phyloP scores from a whole-genome alignment of 1,284 basidiomycete genomes.

The Sanguinoderma infundibulare region DNA sequence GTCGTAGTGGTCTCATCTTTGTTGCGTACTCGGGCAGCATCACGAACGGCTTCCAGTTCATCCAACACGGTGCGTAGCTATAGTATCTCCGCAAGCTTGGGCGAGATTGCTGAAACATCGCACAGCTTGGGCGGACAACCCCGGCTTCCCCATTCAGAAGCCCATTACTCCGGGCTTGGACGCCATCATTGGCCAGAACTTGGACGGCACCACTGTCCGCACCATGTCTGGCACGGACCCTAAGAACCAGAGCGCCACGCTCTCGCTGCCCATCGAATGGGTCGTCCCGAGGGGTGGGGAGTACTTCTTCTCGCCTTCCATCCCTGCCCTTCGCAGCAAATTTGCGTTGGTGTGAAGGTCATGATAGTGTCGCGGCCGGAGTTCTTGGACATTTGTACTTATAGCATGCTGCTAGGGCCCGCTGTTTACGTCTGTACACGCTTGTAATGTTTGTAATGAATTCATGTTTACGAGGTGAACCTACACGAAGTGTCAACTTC shows the following conservation, averaged over 20 bases:
- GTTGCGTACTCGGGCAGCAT: conserved; percentile 53
- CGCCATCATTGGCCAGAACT: conserved; percentile 49
- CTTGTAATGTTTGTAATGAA: neutral
- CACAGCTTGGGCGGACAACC: conserved; percentile 38
- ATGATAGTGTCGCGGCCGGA: neutral
- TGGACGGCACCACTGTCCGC: conserved; percentile 26
- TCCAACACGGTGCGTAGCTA: conserved; percentile 39
- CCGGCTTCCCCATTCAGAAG: conserved; percentile 32
- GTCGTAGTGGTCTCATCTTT: conserved; percentile 47
- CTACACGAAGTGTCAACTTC: neutral
- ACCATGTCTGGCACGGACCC: conserved; percentile 48
- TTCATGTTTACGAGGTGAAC: neutral
- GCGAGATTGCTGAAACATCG: neutral
- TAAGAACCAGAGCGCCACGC: conserved; percentile 32
- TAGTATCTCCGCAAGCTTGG: neutral
- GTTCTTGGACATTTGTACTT: neutral
- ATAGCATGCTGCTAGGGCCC: neutral
- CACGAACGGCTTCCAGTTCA: conserved; percentile 50
- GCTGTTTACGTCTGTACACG: neutral
- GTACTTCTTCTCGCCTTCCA: conserved; percentile 49
- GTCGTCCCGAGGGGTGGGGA: conserved; percentile 45
- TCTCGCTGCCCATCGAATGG: conserved; percentile 33
- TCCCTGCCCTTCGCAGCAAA: conserved; percentile 37
- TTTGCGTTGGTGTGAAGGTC: conserved; percentile 8
- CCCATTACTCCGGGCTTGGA: conserved; percentile 34